A percentile compares a stretch with the other conserved stretches of the same genome.
Conservation (phyloP, 768 basidiomycete species). For the Boletus coccyginus region DNA sequence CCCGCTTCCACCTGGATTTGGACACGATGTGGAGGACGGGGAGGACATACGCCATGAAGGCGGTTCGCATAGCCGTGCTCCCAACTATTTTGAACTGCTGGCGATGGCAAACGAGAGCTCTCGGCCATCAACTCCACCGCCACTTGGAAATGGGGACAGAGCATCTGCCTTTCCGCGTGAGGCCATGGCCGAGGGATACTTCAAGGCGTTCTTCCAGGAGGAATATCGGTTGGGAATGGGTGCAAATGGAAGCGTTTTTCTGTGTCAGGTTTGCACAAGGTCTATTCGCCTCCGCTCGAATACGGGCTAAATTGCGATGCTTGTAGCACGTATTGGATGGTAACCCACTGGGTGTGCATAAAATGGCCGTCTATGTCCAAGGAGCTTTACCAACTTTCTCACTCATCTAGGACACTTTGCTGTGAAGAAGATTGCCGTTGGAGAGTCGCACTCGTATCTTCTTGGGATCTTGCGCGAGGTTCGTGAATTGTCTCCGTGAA, state of each 20-base stretch:
- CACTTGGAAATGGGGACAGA: constrained; percentile 16
- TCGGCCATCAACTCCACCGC: constrained; percentile 50
- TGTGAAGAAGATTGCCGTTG: constrained; percentile 95
- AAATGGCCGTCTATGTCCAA: neutral
- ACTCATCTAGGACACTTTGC: constrained; percentile 69
- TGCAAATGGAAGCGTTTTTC: constrained; percentile 86
- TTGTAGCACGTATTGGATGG: constrained; percentile 81
- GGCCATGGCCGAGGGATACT: constrained; percentile 89
- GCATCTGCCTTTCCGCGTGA: constrained; percentile 55
- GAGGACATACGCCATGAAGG: constrained; percentile 36
- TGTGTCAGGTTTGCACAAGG: constrained; percentile 65
- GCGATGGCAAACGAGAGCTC: constrained; percentile 67
- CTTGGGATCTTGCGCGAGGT: constrained; percentile 79
- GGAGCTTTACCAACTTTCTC: constrained; percentile 1
- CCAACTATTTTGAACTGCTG: constrained; percentile 81
- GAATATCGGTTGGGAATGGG: constrained; percentile 91
- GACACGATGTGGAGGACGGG: constrained; percentile 20
- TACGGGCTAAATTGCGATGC: constrained; percentile 1
- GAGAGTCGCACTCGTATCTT: constrained; percentile 84
- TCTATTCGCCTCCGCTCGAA: neutral
- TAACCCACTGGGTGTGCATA: constrained; percentile 64
- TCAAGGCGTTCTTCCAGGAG: constrained; percentile 89
- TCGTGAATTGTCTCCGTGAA: constrained; percentile 4
- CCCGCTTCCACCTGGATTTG: constrained; percentile 47
- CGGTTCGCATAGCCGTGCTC: constrained; percentile 51